Base-by-base conservation (phyloP, 768 basidiomycete genomes). In the Mrakia frigida region DNA sequence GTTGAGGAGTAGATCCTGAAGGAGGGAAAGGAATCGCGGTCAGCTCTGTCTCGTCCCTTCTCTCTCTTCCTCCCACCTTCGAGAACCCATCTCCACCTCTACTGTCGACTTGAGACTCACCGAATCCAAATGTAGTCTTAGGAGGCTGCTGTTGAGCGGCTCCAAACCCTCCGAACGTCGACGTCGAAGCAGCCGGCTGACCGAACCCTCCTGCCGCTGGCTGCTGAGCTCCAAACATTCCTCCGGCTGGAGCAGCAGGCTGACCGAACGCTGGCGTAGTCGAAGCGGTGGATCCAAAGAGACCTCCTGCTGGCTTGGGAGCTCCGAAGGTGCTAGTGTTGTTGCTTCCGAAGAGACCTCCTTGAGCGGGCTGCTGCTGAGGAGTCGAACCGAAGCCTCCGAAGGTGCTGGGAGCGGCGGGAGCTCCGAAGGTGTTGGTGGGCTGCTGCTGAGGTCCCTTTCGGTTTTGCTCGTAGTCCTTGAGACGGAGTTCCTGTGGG, bases 171-270 rank as follows among this genome's bases (percentile, higher is more conserved):
- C 74, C 76, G 35, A 71, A 71, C 1, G 70, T 59, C 18, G 74
- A 63, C 60, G 70, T 75, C 41, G 73, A 71, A 63, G 68, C 73
- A 43, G 74, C 67, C 10, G 74, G 31, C 10, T 68, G 53, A 6
- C 81, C 80, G 59, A 80, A 80, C 1, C 79, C 68, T n/a, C 77
- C 76, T 11, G 79, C 78, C 18, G 80, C 73, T 37, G 79, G 74
- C 23, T 78, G 72, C 67, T 79, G 78, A 23, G 79, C 74, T 21
- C 77, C 77, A 21, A 78, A 78, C 23, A 78, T 59, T 7, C 77
- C 77, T 59, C 76, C 76, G 25, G 67, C 73, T 25, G 77, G 28
- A 18, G 73, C 65, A n/a, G 77, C 46, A 11, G 73, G 25, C 25
- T 73, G 31, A 28, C 77, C 77, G 43, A 78, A 78, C 10, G 68